phyloP scores from a whole-genome alignment of 306 rosid genomes.

The Acacia confusa region DNA sequence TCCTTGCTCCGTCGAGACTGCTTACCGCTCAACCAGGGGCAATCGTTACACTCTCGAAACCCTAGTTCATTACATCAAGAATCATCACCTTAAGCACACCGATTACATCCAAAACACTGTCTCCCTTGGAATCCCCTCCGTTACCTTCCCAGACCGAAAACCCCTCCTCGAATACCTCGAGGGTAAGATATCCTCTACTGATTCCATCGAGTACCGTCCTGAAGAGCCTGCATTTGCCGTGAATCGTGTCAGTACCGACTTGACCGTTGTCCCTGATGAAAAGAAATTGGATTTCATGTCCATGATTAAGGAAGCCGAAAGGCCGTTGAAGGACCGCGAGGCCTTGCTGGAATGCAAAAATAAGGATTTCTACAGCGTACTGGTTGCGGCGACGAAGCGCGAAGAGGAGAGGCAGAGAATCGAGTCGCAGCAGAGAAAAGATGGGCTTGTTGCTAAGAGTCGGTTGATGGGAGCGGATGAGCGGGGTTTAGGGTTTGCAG shows the following conservation, averaged over 20 bases:
- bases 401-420: conserved; percentile 88
- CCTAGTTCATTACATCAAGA: conserved; percentile 75
- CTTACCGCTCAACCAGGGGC: conserved; percentile 90
- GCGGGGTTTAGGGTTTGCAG: conserved; percentile 67
- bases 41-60: conserved; percentile 93
- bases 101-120: conserved; percentile 88
- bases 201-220: conserved; percentile 75
- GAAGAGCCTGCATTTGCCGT: conserved; percentile 52
- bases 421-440: conserved; percentile 94
- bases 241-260: conserved; percentile 1
- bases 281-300: conserved; percentile 55
- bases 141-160: conserved; percentile 87
- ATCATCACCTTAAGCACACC: conserved; percentile 81
- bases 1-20: conserved; percentile 72
- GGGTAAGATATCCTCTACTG: conserved; percentile 72
- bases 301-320: conserved; percentile 59
- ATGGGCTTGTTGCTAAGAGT: conserved; percentile 91
- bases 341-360: conserved; percentile 78
- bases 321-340: conserved; percentile 84
- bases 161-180: conserved; percentile 84
- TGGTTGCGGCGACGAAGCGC: conserved; percentile 78
- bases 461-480: conserved; percentile 80
- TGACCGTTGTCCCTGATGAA: neutral
- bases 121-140: conserved; percentile 69
- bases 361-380: conserved; percentile 70